phyloP scores from a whole-genome alignment of 1,284 basidiomycete species.

The Termitomyces sp. region DNA sequence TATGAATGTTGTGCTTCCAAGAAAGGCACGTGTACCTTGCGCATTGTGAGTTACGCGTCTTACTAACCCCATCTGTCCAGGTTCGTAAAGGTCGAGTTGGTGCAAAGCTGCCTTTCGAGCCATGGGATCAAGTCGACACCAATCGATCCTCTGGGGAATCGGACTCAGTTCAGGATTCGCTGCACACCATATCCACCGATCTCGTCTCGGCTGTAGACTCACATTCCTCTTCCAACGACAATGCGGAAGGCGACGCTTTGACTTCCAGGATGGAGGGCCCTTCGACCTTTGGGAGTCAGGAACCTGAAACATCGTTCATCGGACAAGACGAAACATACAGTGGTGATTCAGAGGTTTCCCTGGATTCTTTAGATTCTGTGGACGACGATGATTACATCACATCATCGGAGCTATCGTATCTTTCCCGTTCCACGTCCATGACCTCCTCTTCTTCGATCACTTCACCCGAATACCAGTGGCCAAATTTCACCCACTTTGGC shows the following conservation, averaged over 20 bases:
- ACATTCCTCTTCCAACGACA: constrained; percentile 12
- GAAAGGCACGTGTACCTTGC: constrained; percentile 43
- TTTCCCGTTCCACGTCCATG: constrained; percentile 16
- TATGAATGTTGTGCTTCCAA: constrained; percentile 47
- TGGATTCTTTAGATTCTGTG: constrained; percentile 8
- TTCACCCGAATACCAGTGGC: constrained; percentile 15
- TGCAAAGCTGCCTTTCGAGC: constrained; percentile 56
- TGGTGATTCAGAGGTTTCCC: constrained; percentile 13
- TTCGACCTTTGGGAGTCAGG: not conserved
- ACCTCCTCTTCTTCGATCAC: constrained; percentile 16
- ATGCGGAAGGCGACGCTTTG: constrained; percentile 10
- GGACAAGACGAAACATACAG: constrained; percentile 8
- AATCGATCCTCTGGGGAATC: constrained; percentile 16
- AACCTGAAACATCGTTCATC: not conserved
- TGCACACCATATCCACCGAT: constrained; percentile 9
- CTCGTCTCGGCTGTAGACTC: constrained; percentile 21
- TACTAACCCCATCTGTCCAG: constrained; percentile 26
- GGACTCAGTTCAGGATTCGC: not conserved
- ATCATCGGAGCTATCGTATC: constrained; percentile 16
- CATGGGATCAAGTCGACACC: constrained; percentile 44
- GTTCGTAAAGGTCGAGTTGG: constrained; percentile 55
- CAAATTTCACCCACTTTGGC: constrained; percentile 11
- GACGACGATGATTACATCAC: constrained; percentile 13
- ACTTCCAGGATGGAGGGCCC: not conserved
- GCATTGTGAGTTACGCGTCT: constrained; percentile 3